These are phyloP conservation scores for Colletotrichum liaoningense DNA, from an alignment of 2,329 filamentous ascomycete species.

Conservation along the genomic window DNA sequence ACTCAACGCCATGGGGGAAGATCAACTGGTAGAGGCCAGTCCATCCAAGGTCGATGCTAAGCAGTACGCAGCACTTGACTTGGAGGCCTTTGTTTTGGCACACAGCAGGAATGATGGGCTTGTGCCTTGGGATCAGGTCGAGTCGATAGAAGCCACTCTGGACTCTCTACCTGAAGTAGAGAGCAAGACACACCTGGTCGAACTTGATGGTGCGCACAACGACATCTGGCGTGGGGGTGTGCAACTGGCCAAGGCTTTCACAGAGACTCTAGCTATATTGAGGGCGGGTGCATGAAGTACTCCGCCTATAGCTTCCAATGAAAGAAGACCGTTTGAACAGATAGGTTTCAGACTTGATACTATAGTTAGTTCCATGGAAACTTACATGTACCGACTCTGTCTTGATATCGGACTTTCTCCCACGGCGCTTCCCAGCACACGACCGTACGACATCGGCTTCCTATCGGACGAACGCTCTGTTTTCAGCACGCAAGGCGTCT, in stretches of 20 bases:
- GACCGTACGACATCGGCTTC: not conserved
- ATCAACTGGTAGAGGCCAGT: slow-evolving; percentile 57
- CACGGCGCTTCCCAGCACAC: not conserved
- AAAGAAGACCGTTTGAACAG: not conserved
- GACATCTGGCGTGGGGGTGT: slow-evolving; percentile 17
- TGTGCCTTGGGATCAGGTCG: slow-evolving; percentile 20
- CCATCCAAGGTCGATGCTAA: slow-evolving; percentile 56
- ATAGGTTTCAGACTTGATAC: not conserved
- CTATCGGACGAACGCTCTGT: not conserved
- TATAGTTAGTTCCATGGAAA: not conserved
- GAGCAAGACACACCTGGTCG: not conserved
- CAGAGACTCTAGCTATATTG: not conserved
- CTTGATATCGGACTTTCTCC: not conserved
- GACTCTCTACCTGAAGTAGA: not conserved
- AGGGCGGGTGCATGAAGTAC: not conserved
- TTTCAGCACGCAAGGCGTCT: not conserved
- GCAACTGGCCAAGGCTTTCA: slow-evolving; percentile 18
- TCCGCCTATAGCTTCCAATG: not conserved
- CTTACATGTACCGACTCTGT: not conserved
- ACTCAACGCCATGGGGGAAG: slow-evolving; percentile 69
- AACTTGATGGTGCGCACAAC: slow-evolving; percentile 20
- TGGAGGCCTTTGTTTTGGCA: slow-evolving; percentile 12
- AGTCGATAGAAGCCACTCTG: slow-evolving; percentile 4
- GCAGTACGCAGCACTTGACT: not conserved
- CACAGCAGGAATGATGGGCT: slow-evolving; percentile 27